Percentiles rank a stretch among this genome's conserved stretches.
Conservation (phyloP, 805 yeast genomes). For the Candida wancherniae region DNA sequence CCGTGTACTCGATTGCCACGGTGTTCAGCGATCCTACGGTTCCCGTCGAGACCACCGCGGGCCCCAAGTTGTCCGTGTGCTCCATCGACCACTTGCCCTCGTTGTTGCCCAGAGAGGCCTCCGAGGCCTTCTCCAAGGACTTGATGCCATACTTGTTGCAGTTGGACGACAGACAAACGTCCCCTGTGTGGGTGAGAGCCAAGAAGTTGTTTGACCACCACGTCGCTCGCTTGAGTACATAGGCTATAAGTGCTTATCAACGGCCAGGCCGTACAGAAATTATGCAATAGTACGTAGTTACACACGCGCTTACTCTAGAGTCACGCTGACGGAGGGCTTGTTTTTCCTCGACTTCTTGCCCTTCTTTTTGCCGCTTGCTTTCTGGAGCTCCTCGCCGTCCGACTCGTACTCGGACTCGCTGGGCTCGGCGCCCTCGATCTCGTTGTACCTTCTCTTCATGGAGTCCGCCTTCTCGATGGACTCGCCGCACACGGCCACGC, state of each 20-base stretch:
- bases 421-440: constrained; percentile 27
- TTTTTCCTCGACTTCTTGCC: constrained; percentile 31
- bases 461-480: constrained; percentile 66
- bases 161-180: constrained; percentile 72
- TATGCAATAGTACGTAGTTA: no score
- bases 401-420: constrained; percentile 74
- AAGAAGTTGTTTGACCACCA: constrained; percentile 78
- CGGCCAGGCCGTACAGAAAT: no score
- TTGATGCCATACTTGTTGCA: constrained; percentile 84
- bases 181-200: constrained; percentile 92
- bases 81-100: constrained; percentile 97
- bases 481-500: constrained; percentile 75
- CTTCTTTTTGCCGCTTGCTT: constrained; percentile 43
- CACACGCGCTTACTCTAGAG: constrained; percentile 55
- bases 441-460: constrained; percentile 54
- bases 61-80: constrained; percentile 85
- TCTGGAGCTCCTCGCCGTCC: constrained; percentile 62
- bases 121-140: constrained; percentile 85
- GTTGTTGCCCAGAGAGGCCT: constrained; percentile 92
- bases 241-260: no score
- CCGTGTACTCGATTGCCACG: constrained; percentile 87
- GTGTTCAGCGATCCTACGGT: constrained; percentile 91
- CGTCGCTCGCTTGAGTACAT: constrained; percentile 74
- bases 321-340: constrained; percentile 41
- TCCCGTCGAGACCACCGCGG: constrained; percentile 66